Conservation (phyloP, 352 stramenopile genomes). For the Phytophthora pinifolia region DNA sequence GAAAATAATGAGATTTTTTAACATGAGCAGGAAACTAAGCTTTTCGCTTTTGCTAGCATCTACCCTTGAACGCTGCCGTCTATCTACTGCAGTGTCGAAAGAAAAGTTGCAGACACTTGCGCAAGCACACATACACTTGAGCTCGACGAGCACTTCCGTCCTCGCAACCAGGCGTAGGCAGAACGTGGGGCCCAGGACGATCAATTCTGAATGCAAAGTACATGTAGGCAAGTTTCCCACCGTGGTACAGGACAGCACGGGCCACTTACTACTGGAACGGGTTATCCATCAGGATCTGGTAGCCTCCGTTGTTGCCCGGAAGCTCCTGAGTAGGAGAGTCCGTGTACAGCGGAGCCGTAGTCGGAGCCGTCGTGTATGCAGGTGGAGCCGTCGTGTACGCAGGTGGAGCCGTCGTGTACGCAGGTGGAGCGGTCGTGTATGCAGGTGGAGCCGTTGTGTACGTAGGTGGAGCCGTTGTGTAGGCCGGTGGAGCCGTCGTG, state of each 20-base stretch:
- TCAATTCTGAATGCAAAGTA: conserved; percentile 22
- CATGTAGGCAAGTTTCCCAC: neutral
- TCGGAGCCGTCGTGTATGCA: neutral
- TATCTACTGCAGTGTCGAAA: conserved; percentile 16
- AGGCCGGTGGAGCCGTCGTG: neutral
- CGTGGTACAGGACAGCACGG: no score
- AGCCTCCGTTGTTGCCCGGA: no score
- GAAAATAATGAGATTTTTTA: no score
- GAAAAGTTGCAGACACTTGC: conserved; percentile 10
- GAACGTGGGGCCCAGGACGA: conserved; percentile 10
- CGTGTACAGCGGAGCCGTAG: no score
- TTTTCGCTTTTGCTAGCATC: conserved; percentile 9
- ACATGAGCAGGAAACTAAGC: conserved; percentile 5
- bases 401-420: conserved; percentile 4
- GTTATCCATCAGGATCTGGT: no score
- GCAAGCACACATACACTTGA: conserved; percentile 19
- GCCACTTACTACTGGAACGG: no score
- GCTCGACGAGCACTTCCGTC: conserved; percentile 2
- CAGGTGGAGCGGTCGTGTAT: neutral
- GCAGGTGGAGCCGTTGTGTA: neutral
- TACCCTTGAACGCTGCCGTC: conserved; percentile 14
- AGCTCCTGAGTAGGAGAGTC: no score
- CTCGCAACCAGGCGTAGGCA: conserved; percentile 8
- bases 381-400: neutral
- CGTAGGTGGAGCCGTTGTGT: neutral